phyloP scores from a whole-genome alignment of 352 stramenopile species.

The Aphanomyces astaci region DNA sequence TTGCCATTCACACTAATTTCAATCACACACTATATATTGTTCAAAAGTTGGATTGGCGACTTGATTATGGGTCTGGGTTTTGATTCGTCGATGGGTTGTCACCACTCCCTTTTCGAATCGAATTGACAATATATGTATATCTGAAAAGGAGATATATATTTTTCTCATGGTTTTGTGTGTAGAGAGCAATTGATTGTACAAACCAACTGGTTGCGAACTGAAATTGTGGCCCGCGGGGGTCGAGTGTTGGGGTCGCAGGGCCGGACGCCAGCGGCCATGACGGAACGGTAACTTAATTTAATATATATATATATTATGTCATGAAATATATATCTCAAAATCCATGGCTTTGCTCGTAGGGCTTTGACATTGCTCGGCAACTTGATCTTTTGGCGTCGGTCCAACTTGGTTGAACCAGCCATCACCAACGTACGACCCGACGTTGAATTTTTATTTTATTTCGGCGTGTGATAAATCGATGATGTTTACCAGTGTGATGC shows the following conservation, averaged over 20 bases:
- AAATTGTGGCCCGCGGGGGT: slow-evolving; percentile 61
- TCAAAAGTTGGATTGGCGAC: too few relatives aligned
- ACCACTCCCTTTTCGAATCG: too few relatives aligned
- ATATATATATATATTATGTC: too few relatives aligned
- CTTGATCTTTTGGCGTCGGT: slow-evolving; percentile 59
- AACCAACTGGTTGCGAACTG: slow-evolving; percentile 58
- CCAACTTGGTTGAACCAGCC: slow-evolving; percentile 69
- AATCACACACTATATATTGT: too few relatives aligned
- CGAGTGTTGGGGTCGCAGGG: slow-evolving; percentile 65
- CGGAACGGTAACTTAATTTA: slow-evolving; percentile 32
- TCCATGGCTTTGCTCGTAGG: slow-evolving; percentile 7
- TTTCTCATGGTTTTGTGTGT: not conserved
- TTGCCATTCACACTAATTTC: too few relatives aligned
- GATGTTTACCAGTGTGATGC: too few relatives aligned
- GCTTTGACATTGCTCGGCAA: slow-evolving; percentile 59
- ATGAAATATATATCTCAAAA: not conserved
- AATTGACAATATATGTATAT: too few relatives aligned
- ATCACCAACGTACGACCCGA: slow-evolving; percentile 60
- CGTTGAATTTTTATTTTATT: too few relatives aligned
- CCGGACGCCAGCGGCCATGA: slow-evolving; percentile 50
- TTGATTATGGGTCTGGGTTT: too few relatives aligned
- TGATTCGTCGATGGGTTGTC: too few relatives aligned
- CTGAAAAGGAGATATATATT: too few relatives aligned
- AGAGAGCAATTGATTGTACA: slow-evolving; percentile 51
- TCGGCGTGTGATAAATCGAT: too few relatives aligned